phyloP scores from a whole-genome alignment of 139 green algal genomes.

The Auxenochlorella protothecoides region DNA sequence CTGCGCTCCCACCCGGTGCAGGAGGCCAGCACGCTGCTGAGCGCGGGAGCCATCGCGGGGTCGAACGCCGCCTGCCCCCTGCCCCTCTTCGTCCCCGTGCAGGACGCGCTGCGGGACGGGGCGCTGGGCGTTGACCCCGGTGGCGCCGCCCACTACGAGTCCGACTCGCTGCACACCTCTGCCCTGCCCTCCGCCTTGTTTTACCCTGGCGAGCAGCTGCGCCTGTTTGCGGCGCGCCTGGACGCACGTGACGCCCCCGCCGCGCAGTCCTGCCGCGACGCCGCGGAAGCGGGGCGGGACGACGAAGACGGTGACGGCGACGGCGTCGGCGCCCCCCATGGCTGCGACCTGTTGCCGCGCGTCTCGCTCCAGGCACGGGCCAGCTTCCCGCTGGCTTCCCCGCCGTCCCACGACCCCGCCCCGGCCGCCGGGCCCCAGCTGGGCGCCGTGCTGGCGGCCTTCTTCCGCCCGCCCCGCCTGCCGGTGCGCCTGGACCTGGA shows the following conservation, averaged over 20 bases:
- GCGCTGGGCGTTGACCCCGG: slow-evolving; percentile 39
- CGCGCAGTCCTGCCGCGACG: slow-evolving; percentile 24
- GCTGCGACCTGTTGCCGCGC: too few relatives aligned
- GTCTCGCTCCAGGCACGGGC: too few relatives aligned
- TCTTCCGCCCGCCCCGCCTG: too few relatives aligned
- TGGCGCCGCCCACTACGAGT: slow-evolving; percentile 10
- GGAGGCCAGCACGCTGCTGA: slow-evolving; percentile 52
- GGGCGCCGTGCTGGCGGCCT: too few relatives aligned
- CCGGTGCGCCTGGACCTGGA: too few relatives aligned
- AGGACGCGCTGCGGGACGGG: slow-evolving; percentile 59
- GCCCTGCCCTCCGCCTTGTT: slow-evolving; percentile 21
- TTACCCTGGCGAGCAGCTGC: slow-evolving; percentile 37
- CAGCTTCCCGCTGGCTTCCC: too few relatives aligned
- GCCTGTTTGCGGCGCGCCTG: slow-evolving; percentile 43
- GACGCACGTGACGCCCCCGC: slow-evolving; percentile 7
- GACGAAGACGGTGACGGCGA: too few relatives aligned
- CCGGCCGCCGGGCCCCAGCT: too few relatives aligned
- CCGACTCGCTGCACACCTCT: slow-evolving; percentile 51
- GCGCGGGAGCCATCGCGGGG: slow-evolving; percentile 32
- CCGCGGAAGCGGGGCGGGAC: background rate
- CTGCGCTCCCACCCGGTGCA: background rate
- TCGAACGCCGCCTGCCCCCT: slow-evolving; percentile 20
- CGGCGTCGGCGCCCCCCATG: too few relatives aligned
- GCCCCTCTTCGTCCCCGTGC: slow-evolving; percentile 61
- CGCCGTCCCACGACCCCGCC: too few relatives aligned